phyloP scores from a whole-genome alignment of 2,329 filamentous ascomycete genomes.

The Nannizziopsis barbatae region DNA sequence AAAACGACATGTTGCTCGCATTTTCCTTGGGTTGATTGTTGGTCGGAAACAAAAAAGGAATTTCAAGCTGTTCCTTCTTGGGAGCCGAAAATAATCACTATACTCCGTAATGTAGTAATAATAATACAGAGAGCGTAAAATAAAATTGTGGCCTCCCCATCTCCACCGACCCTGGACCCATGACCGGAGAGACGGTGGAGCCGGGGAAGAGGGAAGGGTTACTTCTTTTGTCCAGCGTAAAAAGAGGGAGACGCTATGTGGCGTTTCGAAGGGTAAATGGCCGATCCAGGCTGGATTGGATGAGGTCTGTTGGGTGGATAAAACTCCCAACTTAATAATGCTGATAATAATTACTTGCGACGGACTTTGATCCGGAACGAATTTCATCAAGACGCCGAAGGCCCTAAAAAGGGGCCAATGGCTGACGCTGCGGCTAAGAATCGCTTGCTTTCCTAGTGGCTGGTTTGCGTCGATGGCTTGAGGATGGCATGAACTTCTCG shows the following conservation, averaged over 20 bases:
- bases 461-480: background rate
- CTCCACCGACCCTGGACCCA: conserved; percentile 7
- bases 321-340: background rate
- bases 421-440: conserved; percentile 3
- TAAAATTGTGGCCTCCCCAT: background rate
- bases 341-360: background rate
- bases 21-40: too few relatives aligned
- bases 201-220: conserved; percentile 14
- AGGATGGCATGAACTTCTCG: background rate
- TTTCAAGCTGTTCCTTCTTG: background rate
- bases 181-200: conserved; percentile 12
- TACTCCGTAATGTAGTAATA: too few relatives aligned
- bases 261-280: conserved; percentile 9
- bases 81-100: background rate
- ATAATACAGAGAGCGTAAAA: background rate
- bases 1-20: background rate
- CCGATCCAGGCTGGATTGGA: conserved; percentile 7
- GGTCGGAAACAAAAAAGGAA: background rate
- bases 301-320: conserved; percentile 2
- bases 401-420: background rate
- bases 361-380: conserved; percentile 5
- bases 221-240: conserved; percentile 4
- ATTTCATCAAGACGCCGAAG: conserved; percentile 1
- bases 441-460: conserved; percentile 7
- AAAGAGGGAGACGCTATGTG: conserved; percentile 11